Evolutionary conservation across 202 grass and related monocot species (phyloP), one percentile per base, ranked within the genome.

Genomic region (Dendrocalamus latiflorus): DNA sequence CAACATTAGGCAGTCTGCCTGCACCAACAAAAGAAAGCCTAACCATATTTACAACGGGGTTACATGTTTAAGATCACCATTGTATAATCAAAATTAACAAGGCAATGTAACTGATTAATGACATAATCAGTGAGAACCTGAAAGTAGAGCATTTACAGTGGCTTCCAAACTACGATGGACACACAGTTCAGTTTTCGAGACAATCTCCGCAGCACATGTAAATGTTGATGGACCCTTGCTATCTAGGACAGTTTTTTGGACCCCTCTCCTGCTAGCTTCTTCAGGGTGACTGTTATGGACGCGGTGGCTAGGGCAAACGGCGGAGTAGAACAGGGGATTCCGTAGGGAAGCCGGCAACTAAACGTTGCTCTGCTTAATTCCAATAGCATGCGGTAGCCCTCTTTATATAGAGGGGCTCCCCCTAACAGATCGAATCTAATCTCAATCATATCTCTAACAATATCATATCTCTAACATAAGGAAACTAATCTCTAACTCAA

Each of bases 231-330:
- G 90, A 39, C 92, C 95, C 66, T 92, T 89, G 41, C 95, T 74
- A 34, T 95, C 95, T 41, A 91, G 85, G 36, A 98, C 87, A 70
- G 95, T 95, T 74, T 98, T 98, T 60, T 90, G 95, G 36, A 86
- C 92, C 21, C 95, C 93, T 91, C 95, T 94, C 79, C 90, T 66
- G 53, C 42, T 93, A 38, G 95, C 92, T 88, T 98, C 92, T 88
- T 94, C n/a, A n/a, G n/a, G n/a, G n/a, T n/a, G n/a, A n/a, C n/a
- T n/a, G n/a, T n/a, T n/a, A n/a, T n/a, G n/a, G n/a, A n/a, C n/a
- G n/a, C n/a, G n/a, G n/a, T n/a, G n/a, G n/a, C n/a, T n/a, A n/a
- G n/a, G n/a, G n/a, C n/a, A n/a, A n/a, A n/a, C n/a, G n/a, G n/a
- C n/a, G n/a, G n/a, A n/a, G n/a, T n/a, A n/a, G n/a, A n/a, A n/a